Percentiles rank a stretch among this genome's conserved stretches.
These are phyloP conservation scores for Tuber melanosporum DNA, from an alignment of 495 filamentous ascomycete genomes.

Conservation along the genomic window DNA sequence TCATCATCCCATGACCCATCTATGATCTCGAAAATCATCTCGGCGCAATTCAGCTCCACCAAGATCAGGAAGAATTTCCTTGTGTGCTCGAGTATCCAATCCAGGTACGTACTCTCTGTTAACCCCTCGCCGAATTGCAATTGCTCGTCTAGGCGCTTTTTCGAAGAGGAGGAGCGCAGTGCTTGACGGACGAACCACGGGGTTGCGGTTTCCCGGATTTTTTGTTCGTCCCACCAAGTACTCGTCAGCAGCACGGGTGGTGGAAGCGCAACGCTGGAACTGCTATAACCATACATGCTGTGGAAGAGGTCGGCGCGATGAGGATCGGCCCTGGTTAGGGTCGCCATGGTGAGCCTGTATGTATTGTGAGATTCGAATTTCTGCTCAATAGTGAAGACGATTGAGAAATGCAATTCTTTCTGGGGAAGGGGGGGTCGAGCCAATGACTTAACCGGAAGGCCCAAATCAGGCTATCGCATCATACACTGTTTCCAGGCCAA, in stretches of 20 bases:
- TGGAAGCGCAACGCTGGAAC: slow-evolving; percentile 21
- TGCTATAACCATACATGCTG: slow-evolving; percentile 39
- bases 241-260: slow-evolving; percentile 24
- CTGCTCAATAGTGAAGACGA: background rate
- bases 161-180: slow-evolving; percentile 24
- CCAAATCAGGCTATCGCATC: background rate
- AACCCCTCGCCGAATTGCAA: slow-evolving; percentile 79
- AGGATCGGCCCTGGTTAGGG: slow-evolving; percentile 30
- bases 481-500: background rate
- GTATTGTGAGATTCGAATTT: background rate
- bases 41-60: slow-evolving; percentile 68
- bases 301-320: slow-evolving; percentile 26
- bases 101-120: slow-evolving; percentile 84
- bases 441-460: background rate
- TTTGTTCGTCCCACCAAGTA: slow-evolving; percentile 39
- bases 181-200: slow-evolving; percentile 28
- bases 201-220: slow-evolving; percentile 34
- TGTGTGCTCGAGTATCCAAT: slow-evolving; percentile 79
- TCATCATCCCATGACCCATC: slow-evolving; percentile 84
- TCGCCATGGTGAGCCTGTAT: slow-evolving; percentile 9
- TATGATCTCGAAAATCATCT: slow-evolving; percentile 77
- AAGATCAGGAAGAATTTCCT: slow-evolving; percentile 77
- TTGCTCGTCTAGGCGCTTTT: slow-evolving; percentile 57
- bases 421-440: background rate
- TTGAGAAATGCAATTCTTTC: background rate